These are phyloP conservation scores for Isabelozyma pseudorhagii DNA, from an alignment of 805 yeast genomes.

Conservation along the genomic window DNA sequence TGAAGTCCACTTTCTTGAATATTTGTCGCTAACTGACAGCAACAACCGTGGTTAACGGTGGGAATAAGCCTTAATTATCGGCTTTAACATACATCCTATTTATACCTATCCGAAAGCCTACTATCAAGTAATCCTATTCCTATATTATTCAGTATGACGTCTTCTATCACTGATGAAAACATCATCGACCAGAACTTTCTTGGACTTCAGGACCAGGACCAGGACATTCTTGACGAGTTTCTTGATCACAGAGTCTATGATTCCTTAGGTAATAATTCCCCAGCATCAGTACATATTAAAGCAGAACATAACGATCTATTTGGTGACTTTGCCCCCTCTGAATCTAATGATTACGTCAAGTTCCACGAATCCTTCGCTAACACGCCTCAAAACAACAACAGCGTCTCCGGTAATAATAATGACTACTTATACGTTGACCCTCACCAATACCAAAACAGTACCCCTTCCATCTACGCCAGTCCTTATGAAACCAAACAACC, in stretches of 20 bases:
- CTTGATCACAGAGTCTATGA: constrained; percentile 53
- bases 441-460: constrained; percentile 1
- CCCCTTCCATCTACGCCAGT: constrained; percentile 14
- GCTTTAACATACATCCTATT: too few relatives aligned
- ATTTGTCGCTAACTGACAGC: too few relatives aligned
- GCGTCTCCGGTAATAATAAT: constrained; percentile 1
- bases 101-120: too few relatives aligned
- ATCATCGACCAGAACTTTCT: constrained; percentile 19
- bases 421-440: constrained; percentile 22
- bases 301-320: background rate
- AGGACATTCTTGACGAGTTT: constrained; percentile 56
- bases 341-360: constrained; percentile 13
- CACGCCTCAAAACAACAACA: constrained; percentile 4
- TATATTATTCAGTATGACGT: constrained; percentile 5
- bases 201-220: constrained; percentile 25
- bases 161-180: constrained; percentile 20
- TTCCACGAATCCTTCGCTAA: constrained; percentile 1
- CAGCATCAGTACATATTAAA: constrained; percentile 1
- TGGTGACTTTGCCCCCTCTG: background rate
- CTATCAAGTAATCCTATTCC: too few relatives aligned
- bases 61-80: too few relatives aligned
- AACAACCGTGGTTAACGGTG: too few relatives aligned
- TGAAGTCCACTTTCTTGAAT: too few relatives aligned
- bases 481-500: constrained; percentile 9
- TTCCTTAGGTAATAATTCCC: constrained; percentile 11